Conservation (phyloP, 1,284 basidiomycete genomes). For the Xanthoconium separans region DNA sequence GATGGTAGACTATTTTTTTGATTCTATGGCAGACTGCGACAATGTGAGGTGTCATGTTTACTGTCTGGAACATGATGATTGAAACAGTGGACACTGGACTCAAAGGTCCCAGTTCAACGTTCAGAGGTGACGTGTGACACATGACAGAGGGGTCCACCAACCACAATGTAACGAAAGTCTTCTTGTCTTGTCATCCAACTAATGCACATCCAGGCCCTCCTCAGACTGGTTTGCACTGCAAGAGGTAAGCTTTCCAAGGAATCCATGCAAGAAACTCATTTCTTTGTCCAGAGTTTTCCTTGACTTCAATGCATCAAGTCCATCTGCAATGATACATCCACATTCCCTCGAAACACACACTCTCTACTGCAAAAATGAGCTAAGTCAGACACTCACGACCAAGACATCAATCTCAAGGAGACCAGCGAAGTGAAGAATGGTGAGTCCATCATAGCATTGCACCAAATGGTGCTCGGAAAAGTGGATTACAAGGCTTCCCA, state of each 20-base stretch:
- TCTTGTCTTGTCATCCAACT: constrained; percentile 6
- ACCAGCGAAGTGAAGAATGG: constrained; percentile 39
- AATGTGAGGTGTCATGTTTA: too few species aligned
- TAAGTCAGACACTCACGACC: neutral
- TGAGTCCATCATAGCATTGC: constrained; percentile 46
- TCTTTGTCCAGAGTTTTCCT: constrained; percentile 2
- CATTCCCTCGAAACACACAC: neutral
- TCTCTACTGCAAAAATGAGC: neutral
- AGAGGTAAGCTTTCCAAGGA: constrained; percentile 36
- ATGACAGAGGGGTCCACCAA: too few species aligned
- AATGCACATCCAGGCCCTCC: constrained; percentile 34
- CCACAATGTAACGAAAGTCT: too few species aligned
- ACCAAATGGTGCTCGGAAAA: constrained; percentile 53
- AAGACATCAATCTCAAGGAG: constrained; percentile 23
- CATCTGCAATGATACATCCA: neutral
- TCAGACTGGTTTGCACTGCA: constrained; percentile 51
- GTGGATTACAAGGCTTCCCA: constrained; percentile 42
- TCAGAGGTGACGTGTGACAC: too few species aligned
- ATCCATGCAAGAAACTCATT: neutral
- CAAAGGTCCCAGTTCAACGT: too few species aligned
- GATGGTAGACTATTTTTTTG: too few species aligned
- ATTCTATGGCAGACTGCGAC: too few species aligned
- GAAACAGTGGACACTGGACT: too few species aligned
- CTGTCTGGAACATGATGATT: too few species aligned
- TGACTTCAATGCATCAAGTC: constrained; percentile 6